phyloP scores from a whole-genome alignment of 2,329 filamentous ascomycete species.

The Fusarium pseudoanthophilum region DNA sequence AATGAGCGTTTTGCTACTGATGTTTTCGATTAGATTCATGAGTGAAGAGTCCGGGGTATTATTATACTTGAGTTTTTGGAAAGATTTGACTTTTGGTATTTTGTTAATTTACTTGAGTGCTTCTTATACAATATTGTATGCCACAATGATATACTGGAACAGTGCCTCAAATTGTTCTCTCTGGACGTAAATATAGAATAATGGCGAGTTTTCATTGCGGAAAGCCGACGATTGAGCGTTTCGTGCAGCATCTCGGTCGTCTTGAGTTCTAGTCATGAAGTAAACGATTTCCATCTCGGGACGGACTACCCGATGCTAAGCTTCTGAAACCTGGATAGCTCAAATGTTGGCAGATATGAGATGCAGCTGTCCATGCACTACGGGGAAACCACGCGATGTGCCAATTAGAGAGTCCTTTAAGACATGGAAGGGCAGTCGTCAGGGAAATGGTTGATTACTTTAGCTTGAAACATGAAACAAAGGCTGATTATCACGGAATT shows the following conservation, averaged over 20 bases:
- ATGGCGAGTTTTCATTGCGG: background rate
- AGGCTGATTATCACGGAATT: background rate
- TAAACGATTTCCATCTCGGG: background rate
- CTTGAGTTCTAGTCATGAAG: background rate
- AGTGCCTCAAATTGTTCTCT: background rate
- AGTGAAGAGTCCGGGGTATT: background rate
- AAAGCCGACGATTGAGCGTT: background rate
- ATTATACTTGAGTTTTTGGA: background rate
- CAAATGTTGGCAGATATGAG: background rate
- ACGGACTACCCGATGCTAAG: background rate
- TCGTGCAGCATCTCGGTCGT: background rate
- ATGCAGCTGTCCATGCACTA: background rate
- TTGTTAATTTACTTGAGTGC: background rate
- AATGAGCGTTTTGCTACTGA: slow-evolving; percentile 69
- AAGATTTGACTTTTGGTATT: background rate
- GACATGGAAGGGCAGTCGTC: background rate
- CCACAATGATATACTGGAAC: background rate
- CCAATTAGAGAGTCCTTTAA: background rate
- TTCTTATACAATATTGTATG: background rate
- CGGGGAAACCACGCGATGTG: background rate
- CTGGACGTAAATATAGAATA: background rate
- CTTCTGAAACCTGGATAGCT: background rate
- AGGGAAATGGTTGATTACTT: background rate
- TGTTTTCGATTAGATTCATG: slow-evolving; percentile 64
- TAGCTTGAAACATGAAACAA: background rate